Base-by-base conservation (phyloP, 108 stramenopile species). In the Fragilaria radians region DNA sequence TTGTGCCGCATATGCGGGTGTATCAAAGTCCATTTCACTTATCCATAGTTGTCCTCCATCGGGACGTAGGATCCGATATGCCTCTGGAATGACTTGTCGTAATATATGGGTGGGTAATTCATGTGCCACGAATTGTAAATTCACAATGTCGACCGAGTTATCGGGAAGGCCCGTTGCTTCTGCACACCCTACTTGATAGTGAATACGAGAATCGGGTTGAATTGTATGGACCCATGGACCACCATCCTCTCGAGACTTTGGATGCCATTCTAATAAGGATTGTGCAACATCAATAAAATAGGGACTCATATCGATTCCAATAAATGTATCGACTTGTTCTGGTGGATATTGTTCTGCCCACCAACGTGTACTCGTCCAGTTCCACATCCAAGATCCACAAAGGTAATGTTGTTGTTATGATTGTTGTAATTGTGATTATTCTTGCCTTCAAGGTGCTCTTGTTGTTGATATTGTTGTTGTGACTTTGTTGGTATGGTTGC, bases 11-110 rank as follows among this genome's bases (percentile, higher is more conserved):
- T 85, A 90, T 23, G 80, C 89, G 1, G 85, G 83, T 21, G 79
- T 54, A 57, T 87, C 85, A 73, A 90, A 90, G 62, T 90, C 89
- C 89, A 87, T 90, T 59, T 90, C 89, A 46, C 71, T 71, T 14
- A 90, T 76, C 85, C 83, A 90, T 0, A 90, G 47, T 54, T 90
- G 89, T 29, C 83, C 85, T 32, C 57, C 67, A 53, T 60, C 47
- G 1, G 81, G 81, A 57, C 77, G 70, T 22, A 90, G 49, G 17
- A 86, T 62, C 4, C 82, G 73, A 33, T 81, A 59, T 3, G 84
- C 80, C 60, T 86, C 84, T n/a, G 57, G 50, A 7, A 86, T 61
- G n/a, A 90, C 71, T 47, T 68, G 26, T 21, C 74, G 50, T 3
- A 80, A 64, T 7, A 60, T 72, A 2, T 57, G 59, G 21, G 50